Evolutionary conservation across 345 rosid species (phyloP), one percentile per base, ranked within the genome.

Genomic region (Linum trigynum): DNA sequence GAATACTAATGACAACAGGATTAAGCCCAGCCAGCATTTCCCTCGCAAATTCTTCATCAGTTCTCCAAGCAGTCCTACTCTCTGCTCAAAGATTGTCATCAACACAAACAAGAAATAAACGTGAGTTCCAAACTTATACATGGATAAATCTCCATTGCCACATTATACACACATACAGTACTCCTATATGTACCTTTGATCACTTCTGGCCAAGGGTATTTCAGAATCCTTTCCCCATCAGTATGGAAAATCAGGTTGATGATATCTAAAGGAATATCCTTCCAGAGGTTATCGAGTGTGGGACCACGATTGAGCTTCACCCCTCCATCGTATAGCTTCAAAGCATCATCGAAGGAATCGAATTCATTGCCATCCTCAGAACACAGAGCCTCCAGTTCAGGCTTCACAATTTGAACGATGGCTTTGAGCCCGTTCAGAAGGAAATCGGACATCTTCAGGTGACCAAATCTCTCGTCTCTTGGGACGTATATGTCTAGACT

Each of bases 1-100:
- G 90, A 59, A 75, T 78, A 63, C 83, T 71, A 64, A 90, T 86
- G 16, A 74, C 65, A 56, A 84, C 77, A 39, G 90, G 90, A 70
- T 90, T 83, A 9, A 82, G 11, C 7, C 62, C 35, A 7, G 62
- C 35, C 6, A 35, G 5, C 62, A 36, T 59, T 35, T 55, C 58
- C 15, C 58, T 55, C 16, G 58, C 58, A 55, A 55, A 55, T 55
- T 80, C 84, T 71, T 71, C 79, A 38, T 80, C 84, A 8, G 74
- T 77, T 59, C 79, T 77, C 84, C 84, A 80, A 8, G 81, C 84
- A 55, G 77, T 66, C 62, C 68, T 72, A n/a, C 66, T 61, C 61
- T 74, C 80, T 79, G 76, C 42, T 0, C 56, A 62, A 60, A 5
- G 32, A 41, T 39, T 7, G 55, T 63, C 32, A 45, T 58, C n/a